Conservation (phyloP, 495 filamentous ascomycete genomes). For the Amphirosellinia nigrospora region DNA sequence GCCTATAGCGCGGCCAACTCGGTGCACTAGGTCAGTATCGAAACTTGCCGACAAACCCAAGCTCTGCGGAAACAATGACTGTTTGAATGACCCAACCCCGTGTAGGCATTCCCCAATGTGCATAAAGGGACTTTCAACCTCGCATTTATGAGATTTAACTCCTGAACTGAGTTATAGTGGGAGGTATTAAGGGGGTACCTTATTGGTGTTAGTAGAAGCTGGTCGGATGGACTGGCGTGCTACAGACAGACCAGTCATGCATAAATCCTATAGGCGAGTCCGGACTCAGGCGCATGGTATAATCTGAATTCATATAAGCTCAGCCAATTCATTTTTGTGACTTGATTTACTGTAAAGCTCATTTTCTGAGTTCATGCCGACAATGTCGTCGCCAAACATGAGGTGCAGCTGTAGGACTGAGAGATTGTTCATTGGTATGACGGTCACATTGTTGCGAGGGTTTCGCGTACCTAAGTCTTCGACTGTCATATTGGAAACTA, state of each 20-base stretch:
- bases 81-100: conserved; percentile 49
- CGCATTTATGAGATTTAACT: conserved; percentile 41
- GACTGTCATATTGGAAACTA: conserved; percentile 41
- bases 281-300: conserved; percentile 42
- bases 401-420: conserved; percentile 49
- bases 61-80: conserved; percentile 49
- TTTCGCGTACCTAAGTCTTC: conserved; percentile 36
- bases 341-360: conserved; percentile 43
- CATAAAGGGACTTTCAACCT: conserved; percentile 44
- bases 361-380: conserved; percentile 48
- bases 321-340: background rate
- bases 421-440: background rate
- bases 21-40: conserved; percentile 46
- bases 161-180: conserved; percentile 47
- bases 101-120: conserved; percentile 51
- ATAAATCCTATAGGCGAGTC: conserved; percentile 41
- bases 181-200: conserved; percentile 48
- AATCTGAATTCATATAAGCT: conserved; percentile 33
- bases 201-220: background rate
- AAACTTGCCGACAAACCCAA: conserved; percentile 46
- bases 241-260: conserved; percentile 36
- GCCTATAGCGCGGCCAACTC: conserved; percentile 46
- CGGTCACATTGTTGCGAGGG: background rate
- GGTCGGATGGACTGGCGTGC: background rate
- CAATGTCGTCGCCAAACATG: conserved; percentile 51